Base-by-base conservation (phyloP, 83 land plant genomes). In the Picea abies region DNA sequence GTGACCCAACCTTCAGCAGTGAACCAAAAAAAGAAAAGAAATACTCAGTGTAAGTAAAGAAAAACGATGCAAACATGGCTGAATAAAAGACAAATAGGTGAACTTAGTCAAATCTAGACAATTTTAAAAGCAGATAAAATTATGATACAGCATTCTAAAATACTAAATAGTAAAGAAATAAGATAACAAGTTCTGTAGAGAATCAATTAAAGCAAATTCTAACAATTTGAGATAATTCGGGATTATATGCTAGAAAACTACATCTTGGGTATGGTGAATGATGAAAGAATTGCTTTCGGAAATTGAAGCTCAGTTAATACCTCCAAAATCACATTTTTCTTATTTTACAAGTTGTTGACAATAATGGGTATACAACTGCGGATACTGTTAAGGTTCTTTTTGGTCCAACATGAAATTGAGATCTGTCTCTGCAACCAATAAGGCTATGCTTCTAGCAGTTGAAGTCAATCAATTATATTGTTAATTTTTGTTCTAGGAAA, bases 1-100 rank as follows among this genome's bases (percentile, higher is more conserved):
- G 92, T 52, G 93, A 90, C 63, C 91, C 95, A 62, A 93, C 88
- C 95, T 92, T 80, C 39, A 86, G 10, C 25, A 29, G 39, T 32
- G 16, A 56, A 82, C 14, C 65, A 65, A 76, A 37, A 82, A 12
- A 25, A 77, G 63, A 25, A 22, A 77, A 29, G 35, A 58, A 58
- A 25, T 15, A 47, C 62, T 77, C 37, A 77, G 63, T 60, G 76
- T 72, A 17, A 72, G 10, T 8, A 14, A 8, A 41, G 52, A n/a
- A 41, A 41, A 39, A 41, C 22, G 41, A 41, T 41, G 9, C 56
- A 20, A 17, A 72, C 37, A 72, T 41, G 25, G 22, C 23, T 72
- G 56, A 72, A 72, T 17, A 37, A 72, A 72, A 72, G 22, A 39
- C n/a, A 20, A 9, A 72, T 5, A 44, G 76, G 4, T 41, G 52